These are phyloP conservation scores for Solanum hybrid DNA, from an alignment of 305 asterid genomes.

Conservation along the genomic window DNA sequence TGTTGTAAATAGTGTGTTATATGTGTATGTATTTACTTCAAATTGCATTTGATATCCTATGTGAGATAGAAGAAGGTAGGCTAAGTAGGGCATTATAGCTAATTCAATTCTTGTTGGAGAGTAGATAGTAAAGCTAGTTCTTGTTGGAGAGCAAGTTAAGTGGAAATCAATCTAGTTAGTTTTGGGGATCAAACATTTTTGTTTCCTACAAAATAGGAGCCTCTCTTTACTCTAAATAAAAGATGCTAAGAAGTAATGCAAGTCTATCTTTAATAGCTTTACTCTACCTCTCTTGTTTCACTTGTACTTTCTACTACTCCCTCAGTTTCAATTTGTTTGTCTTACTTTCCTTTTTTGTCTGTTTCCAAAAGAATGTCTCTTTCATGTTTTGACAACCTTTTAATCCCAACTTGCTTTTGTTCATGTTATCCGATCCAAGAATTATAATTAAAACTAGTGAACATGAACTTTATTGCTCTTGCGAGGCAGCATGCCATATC, in stretches of 20 bases:
- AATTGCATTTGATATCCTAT: background rate
- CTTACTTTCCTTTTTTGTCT: background rate
- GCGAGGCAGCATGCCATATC: background rate
- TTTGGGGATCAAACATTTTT: background rate
- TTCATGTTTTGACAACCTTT: background rate
- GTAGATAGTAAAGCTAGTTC: background rate
- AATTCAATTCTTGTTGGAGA: background rate
- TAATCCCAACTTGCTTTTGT: background rate
- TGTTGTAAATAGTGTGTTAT: background rate
- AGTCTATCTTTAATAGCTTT: background rate
- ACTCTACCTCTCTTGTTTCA: background rate
- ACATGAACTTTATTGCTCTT: background rate
- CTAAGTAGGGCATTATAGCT: background rate
- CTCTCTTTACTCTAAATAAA: background rate
- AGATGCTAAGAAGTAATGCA: background rate
- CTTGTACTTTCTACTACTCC: background rate
- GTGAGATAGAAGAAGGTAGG: background rate
- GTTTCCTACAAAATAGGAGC: background rate
- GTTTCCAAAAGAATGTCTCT: background rate
- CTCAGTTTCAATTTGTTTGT: background rate
- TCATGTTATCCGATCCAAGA: background rate
- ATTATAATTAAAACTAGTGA: background rate
- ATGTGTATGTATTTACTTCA: background rate
- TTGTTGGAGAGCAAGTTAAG: background rate
- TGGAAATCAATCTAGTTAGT: background rate